Conservation (phyloP, 305 asterid genomes). For the Petunia hybrid region DNA sequence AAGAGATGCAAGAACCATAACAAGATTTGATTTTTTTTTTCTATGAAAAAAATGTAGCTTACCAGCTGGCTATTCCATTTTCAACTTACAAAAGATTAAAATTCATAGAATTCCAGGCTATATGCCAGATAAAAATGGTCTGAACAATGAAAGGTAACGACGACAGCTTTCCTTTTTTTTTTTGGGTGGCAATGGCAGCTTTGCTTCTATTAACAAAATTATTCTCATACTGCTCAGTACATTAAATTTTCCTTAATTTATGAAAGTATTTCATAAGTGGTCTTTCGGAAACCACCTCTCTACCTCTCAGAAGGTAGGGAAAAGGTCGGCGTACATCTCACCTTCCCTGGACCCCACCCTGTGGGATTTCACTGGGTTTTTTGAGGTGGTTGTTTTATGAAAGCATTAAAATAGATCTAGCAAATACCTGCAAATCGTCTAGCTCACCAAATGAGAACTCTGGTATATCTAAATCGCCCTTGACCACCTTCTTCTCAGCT, state of each 20-base stretch:
- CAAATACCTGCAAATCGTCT: constrained; percentile 83
- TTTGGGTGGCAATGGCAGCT: not conserved
- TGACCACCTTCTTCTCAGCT: constrained; percentile 68
- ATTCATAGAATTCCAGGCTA: not conserved
- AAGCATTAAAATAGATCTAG: not conserved
- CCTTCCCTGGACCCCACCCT: too few relatives aligned
- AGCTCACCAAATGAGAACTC: constrained; percentile 96
- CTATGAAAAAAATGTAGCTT: not conserved
- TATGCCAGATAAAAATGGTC: not conserved
- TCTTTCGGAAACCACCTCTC: too few relatives aligned
- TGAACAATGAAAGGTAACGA: not conserved
- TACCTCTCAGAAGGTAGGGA: too few relatives aligned
- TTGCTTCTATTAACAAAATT: not conserved
- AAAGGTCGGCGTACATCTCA: too few relatives aligned
- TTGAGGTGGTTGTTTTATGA: not conserved
- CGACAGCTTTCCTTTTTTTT: too few relatives aligned
- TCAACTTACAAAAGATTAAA: not conserved
- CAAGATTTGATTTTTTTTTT: not conserved
- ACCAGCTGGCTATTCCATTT: not conserved
- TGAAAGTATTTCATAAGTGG: not conserved
- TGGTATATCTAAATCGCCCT: constrained; percentile 71
- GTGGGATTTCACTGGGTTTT: not conserved
- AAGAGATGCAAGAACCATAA: not conserved
- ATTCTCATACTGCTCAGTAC: not conserved
- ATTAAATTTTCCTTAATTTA: not conserved